A percentile compares a stretch with the other conserved stretches of the same genome.
Conservation (phyloP, 129 eudicot genomes). For the Daucus carota region DNA sequence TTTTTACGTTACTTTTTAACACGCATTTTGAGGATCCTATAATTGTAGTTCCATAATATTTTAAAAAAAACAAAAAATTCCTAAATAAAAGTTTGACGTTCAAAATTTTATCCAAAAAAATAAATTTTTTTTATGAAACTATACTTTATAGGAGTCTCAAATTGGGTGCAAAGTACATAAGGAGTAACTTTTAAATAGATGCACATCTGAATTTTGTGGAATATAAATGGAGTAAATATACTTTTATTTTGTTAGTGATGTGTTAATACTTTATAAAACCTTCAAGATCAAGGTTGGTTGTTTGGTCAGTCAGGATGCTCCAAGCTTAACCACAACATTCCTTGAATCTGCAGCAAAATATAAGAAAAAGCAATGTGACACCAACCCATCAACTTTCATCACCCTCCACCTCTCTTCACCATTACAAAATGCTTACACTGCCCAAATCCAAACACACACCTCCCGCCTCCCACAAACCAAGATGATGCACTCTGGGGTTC, state of each 20-base stretch:
- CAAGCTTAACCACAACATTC: slow-evolving; percentile 48
- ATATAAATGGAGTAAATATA: too few relatives aligned
- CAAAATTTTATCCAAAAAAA: too few relatives aligned
- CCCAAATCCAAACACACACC: slow-evolving; percentile 15
- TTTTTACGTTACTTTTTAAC: too few relatives aligned
- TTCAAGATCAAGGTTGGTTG: slow-evolving; percentile 15
- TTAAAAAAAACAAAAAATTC: too few relatives aligned
- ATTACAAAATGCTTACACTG: slow-evolving; percentile 22
- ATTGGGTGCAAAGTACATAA: too few relatives aligned
- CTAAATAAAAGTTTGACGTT: too few relatives aligned
- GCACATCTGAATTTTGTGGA: too few relatives aligned
- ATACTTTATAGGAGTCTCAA: too few relatives aligned
- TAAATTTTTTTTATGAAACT: too few relatives aligned
- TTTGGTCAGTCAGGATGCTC: slow-evolving; percentile 27
- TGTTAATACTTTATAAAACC: background rate
- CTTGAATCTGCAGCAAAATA: slow-evolving; percentile 77
- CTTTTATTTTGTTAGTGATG: background rate
- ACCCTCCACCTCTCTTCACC: slow-evolving; percentile 33
- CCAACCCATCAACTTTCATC: slow-evolving; percentile 44
- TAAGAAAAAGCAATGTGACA: slow-evolving; percentile 21
- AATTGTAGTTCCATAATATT: too few relatives aligned
- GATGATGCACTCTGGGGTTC: slow-evolving; percentile 83
- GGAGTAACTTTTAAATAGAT: too few relatives aligned
- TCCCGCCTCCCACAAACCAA: slow-evolving; percentile 17
- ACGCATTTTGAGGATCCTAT: too few relatives aligned